Evolutionary conservation across 352 stramenopile genomes (phyloP).

Genomic region (Aphanomyces cochlioides): DNA sequence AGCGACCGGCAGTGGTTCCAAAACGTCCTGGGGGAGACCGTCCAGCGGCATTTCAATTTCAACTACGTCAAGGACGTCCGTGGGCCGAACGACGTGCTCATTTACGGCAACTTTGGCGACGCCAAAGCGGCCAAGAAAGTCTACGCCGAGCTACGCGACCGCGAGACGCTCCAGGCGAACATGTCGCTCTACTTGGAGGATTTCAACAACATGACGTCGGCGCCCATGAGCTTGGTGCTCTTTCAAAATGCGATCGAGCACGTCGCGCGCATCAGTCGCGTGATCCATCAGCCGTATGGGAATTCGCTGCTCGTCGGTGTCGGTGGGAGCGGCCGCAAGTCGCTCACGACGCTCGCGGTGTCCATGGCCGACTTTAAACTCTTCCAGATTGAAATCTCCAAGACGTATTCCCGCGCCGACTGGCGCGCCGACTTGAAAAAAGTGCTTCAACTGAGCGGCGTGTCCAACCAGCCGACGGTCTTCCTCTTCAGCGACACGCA

Average conservation of each 20-base stretch:
- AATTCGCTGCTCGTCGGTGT: constrained; percentile 93
- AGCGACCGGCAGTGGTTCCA: constrained; percentile 86
- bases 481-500: constrained; percentile 93
- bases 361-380: constrained; percentile 93
- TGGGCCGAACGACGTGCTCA: constrained; percentile 60
- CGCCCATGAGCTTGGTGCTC: constrained; percentile 92
- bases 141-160: constrained; percentile 88
- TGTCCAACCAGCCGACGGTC: constrained; percentile 84
- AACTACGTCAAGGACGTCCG: constrained; percentile 64
- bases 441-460: constrained; percentile 67
- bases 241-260: constrained; percentile 95
- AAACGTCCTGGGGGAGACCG: constrained; percentile 56
- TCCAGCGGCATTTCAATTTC: constrained; percentile 73
- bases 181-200: constrained; percentile 93
- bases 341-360: constrained; percentile 89
- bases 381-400: constrained; percentile 95
- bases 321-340: constrained; percentile 89
- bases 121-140: constrained; percentile 57
- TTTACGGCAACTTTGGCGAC: constrained; percentile 90
- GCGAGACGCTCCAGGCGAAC: constrained; percentile 60
- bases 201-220: constrained; percentile 94
- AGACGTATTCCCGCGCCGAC: constrained; percentile 89
- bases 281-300: constrained; percentile 91
- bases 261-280: constrained; percentile 87
- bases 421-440: constrained; percentile 93